phyloP scores from a whole-genome alignment of 176 grass and related monocot species.

The Olyra latifolia region DNA sequence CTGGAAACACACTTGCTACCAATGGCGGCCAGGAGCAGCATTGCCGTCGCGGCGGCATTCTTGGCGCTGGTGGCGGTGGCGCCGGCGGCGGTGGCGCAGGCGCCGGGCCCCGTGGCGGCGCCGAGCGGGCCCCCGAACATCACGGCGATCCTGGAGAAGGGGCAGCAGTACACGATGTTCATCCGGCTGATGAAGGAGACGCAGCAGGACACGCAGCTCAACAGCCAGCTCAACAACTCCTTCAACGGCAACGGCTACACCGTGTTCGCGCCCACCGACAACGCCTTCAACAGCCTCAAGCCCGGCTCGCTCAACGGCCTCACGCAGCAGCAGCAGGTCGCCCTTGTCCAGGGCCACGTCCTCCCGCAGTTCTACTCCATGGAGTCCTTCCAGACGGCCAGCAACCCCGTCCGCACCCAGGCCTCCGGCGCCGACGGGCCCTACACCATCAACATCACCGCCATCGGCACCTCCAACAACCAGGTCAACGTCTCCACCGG shows the following conservation, averaged over 20 bases:
- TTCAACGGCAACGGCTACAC: constrained; percentile 68
- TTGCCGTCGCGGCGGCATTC: constrained; percentile 27
- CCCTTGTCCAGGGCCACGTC: constrained; percentile 83
- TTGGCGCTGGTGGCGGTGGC: neutral
- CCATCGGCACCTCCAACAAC: constrained; percentile 44
- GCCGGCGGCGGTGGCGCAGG: neutral
- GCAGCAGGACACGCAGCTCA: constrained; percentile 67
- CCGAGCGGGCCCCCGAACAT: constrained; percentile 53
- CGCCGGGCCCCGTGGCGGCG: neutral
- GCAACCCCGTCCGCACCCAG: constrained; percentile 92
- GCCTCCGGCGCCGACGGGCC: constrained; percentile 61
- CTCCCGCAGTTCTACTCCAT: constrained; percentile 65
- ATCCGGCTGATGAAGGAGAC: constrained; percentile 75
- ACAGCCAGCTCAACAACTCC: constrained; percentile 86
- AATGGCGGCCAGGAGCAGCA: constrained; percentile 31
- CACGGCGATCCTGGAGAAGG: constrained; percentile 67
- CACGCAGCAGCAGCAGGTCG: constrained; percentile 71
- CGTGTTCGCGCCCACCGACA: constrained; percentile 89
- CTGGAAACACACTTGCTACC: neutral
- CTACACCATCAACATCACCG: constrained; percentile 67
- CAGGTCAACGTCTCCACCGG: constrained; percentile 76
- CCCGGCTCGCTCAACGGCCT: constrained; percentile 79
- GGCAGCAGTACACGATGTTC: constrained; percentile 71
- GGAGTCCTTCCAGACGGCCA: constrained; percentile 66
- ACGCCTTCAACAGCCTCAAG: constrained; percentile 87